phyloP scores from a whole-genome alignment of 2,329 filamentous ascomycete species.

The Epichloe aotearoae region DNA sequence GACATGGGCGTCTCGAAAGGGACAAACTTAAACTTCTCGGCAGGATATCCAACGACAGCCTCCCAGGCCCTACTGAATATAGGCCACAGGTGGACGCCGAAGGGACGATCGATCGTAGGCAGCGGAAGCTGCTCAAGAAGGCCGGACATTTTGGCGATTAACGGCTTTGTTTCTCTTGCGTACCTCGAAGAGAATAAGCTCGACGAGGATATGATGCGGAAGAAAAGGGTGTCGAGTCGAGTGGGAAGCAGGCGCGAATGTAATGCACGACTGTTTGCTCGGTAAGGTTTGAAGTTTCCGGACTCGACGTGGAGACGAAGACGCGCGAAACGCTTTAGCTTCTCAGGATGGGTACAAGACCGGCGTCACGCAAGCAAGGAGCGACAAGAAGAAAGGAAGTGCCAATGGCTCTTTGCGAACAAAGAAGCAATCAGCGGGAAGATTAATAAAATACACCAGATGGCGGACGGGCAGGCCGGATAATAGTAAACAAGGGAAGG shows the following conservation, averaged over 20 bases:
- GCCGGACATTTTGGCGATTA: conserved; percentile 24
- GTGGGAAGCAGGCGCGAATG: not conserved
- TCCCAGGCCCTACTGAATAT: conserved; percentile 84
- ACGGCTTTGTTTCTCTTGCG: not conserved
- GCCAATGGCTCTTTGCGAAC: not conserved
- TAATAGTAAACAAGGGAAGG: conserved; percentile 11
- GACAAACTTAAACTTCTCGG: conserved; percentile 74
- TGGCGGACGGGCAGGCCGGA: conserved; percentile 9
- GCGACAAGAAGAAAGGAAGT: conserved; percentile 21
- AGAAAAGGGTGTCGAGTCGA: not conserved
- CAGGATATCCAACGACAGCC: conserved; percentile 63
- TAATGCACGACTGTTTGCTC: not conserved
- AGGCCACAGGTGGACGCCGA: conserved; percentile 85
- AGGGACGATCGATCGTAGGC: conserved; percentile 81
- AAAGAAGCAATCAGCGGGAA: not conserved
- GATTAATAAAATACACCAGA: conserved; percentile 12
- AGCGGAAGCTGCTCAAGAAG: conserved; percentile 46
- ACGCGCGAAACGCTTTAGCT: not conserved
- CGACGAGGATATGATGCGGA: not conserved
- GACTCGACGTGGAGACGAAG: not conserved
- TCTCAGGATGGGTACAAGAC: not conserved
- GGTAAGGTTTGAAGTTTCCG: conserved; percentile 4
- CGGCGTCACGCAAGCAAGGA: conserved; percentile 16
- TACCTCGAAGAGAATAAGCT: not conserved
- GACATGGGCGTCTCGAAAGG: conserved; percentile 78